Evolutionary conservation across 768 basidiomycete species (phyloP), one percentile per base, ranked within the genome.

Genomic region (Boletus sp.): DNA sequence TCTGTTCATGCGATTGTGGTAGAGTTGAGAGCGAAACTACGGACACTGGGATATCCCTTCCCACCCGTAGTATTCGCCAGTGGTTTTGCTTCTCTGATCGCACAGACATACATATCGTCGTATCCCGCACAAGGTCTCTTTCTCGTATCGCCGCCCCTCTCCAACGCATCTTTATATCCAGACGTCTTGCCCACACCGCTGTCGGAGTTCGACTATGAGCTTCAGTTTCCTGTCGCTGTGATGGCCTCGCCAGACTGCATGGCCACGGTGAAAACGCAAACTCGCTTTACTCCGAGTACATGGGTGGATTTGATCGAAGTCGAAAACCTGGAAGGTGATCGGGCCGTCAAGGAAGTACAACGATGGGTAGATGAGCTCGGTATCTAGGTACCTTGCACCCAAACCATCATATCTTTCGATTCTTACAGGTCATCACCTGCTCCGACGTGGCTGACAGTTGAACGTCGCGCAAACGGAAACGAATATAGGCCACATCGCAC

Each of bases 31-130:
- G 71, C 71, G 20, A 73, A 77, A 35, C 71, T 85, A 49, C 74
- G 75, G 18, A 65, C 76, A 8, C 71, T 78, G 15, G 70, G 67
- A 5, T 77, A 78, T 39, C 78, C 83, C 9, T 85, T 85, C 58
- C 80, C 84, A 0, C 85, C 85, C 1, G 77, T 86, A 32, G 73
- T 87, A 37, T 72, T 85, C 58, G 79, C 84, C 2, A 77, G 77
- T 28, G 75, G 76, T 7, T 61, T 73, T 5, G 75, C 77, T 10
- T 77, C 83, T 53, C 73, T 88, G 36, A 77, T 90, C 52, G 80
- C 84, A 8, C 84, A 90, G 67, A 76, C 81, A 20, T 90, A 86
- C 67, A 80, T 90, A 58, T 87, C 84, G 2, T 86, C 85, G 20
- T 72, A 87, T 62, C 85, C 87, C 2, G 83, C 83, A 7, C 75